Base-by-base conservation (phyloP, 2,329 filamentous ascomycete genomes). In the Coniochaeta ligniaria region DNA sequence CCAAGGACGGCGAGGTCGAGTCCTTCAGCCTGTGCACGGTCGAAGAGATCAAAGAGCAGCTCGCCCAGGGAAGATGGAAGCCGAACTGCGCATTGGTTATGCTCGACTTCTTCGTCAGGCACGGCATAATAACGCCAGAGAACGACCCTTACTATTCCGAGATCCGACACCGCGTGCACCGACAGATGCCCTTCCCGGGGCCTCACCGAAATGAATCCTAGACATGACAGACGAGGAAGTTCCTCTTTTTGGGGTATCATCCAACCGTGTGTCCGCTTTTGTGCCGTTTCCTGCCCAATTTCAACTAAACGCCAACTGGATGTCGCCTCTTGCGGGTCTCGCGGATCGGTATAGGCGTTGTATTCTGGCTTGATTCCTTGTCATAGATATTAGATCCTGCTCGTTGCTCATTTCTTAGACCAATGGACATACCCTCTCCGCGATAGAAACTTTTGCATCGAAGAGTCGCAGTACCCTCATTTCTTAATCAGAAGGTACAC, bases 401-500 rank as follows among this genome's bases (percentile, higher is more conserved):
- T 33, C 38, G 4, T 2, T 6, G 20, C 35, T 3, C 16, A 9
- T 57, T 35, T 31, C 16, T 20, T 35, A 57, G 24, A 26, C 17
- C 14, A 52, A 52, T 52, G 6, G 31, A 35, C 54, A 56, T 56
- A 45, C 35, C 38, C 56, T 33, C 14, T 31, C 36, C 22, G 56
- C 56, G 35, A 28, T 7, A 20, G 12, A 2, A 7, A 43, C 2
- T 58, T 8, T 22, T 9, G 35, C 35, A 54, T 24, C 4, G 17
- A 9, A 11, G 6, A 20, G 14, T n/a, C 16, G 11, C 26, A 22
- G 14, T 2, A 6, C n/a, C 26, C 60, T 70, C 76, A 94, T 86
- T 96, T 96, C 86, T 97, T 99, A 68, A 96, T 80, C 63, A 98
- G 83, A 63, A 99, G 83, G 73, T 99, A 99, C 65, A 96, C 87